These are phyloP conservation scores for Cytospora mali DNA, from an alignment of 2,329 filamentous ascomycete genomes.

Conservation along the genomic window DNA sequence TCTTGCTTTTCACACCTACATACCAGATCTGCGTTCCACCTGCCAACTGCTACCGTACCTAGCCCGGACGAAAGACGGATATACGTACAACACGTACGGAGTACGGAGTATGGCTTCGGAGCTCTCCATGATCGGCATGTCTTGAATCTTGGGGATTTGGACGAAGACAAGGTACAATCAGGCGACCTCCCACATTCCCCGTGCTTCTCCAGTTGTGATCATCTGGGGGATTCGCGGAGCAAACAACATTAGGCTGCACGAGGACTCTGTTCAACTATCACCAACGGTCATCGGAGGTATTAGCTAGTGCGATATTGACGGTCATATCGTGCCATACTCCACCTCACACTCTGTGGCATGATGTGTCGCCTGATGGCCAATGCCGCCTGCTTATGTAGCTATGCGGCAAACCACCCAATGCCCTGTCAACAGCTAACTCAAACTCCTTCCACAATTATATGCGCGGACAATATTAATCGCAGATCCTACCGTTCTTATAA, in stretches of 20 bases:
- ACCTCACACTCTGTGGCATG: conserved; percentile 24
- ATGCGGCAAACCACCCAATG: conserved; percentile 2
- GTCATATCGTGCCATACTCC: conserved; percentile 14
- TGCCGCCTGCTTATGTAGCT: conserved; percentile 1
- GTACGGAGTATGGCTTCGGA: conserved; percentile 5
- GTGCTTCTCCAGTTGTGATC: conserved; percentile 7
- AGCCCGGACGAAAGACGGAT: conserved; percentile 3
- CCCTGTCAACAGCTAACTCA: not conserved
- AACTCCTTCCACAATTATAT: not conserved
- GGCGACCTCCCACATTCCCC: conserved; percentile 1
- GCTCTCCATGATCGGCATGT: conserved; percentile 12
- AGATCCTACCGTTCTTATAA: conserved; percentile 1
- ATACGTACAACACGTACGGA: too few species aligned
- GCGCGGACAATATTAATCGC: conserved; percentile 13
- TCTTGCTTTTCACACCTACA: not conserved
- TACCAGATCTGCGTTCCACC: not conserved
- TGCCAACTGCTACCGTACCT: conserved; percentile 6
- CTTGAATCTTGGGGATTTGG: not conserved
- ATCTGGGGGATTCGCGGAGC: not conserved
- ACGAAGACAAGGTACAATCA: not conserved
- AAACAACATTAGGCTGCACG: conserved; percentile 8
- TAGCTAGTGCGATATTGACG: conserved; percentile 3
- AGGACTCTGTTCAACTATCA: conserved; percentile 1
- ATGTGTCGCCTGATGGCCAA: conserved; percentile 22
- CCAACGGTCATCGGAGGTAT: not conserved